phyloP scores from a whole-genome alignment of 83 land plant genomes.

The Picea abies region DNA sequence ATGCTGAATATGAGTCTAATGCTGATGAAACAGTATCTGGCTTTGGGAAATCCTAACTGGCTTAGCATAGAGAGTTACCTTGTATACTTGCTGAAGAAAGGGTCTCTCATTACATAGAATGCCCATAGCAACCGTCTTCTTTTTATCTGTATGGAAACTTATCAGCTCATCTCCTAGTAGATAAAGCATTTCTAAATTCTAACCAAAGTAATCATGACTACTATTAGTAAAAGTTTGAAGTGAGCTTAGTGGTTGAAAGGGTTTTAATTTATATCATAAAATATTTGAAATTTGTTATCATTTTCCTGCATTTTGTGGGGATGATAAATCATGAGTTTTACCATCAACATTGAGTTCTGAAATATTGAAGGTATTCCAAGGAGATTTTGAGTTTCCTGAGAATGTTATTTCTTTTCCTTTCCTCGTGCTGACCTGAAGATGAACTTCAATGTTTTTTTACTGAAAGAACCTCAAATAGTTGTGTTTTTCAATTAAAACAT shows the following conservation, averaged over 20 bases:
- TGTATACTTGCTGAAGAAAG: slow-evolving; percentile 71
- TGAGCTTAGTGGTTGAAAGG: background rate
- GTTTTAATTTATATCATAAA: background rate
- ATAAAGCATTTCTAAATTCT: slow-evolving; percentile 24
- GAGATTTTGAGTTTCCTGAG: too few relatives aligned
- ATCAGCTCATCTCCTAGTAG: slow-evolving; percentile 22
- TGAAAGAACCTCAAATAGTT: background rate
- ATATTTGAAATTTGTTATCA: background rate
- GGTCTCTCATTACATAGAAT: slow-evolving; percentile 83
- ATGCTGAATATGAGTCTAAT: background rate
- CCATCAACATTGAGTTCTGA: background rate
- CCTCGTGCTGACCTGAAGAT: background rate
- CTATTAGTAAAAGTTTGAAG: slow-evolving; percentile 12
- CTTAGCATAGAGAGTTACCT: slow-evolving; percentile 32
- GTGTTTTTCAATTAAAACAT: background rate
- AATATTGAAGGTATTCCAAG: background rate
- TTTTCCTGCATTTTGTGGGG: background rate
- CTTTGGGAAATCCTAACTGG: background rate
- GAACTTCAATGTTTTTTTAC: background rate
- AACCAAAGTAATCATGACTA: slow-evolving; percentile 34
- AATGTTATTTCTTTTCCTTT: background rate
- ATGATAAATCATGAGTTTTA: background rate
- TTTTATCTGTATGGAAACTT: slow-evolving; percentile 44
- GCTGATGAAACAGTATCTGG: background rate
- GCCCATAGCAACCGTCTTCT: slow-evolving; percentile 68